Conservation (phyloP, 1,284 basidiomycete genomes). For the Irpex sp. region DNA sequence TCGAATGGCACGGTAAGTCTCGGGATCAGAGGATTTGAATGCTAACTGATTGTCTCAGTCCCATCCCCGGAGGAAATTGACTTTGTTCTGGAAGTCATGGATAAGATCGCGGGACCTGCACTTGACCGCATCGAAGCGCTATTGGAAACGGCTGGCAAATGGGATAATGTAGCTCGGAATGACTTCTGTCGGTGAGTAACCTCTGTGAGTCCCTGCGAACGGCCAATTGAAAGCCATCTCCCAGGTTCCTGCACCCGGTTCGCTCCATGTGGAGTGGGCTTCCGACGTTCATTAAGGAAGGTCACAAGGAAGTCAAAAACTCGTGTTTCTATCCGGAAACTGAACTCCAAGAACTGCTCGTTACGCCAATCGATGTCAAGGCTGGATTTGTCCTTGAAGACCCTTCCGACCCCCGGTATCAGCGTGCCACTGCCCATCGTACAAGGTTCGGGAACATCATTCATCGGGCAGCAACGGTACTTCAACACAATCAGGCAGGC, state of each 20-base stretch:
- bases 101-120: slow-evolving; percentile 64
- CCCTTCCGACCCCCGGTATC: slow-evolving; percentile 73
- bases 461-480: slow-evolving; percentile 65
- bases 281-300: slow-evolving; percentile 62
- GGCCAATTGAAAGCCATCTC: slow-evolving; percentile 1
- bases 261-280: slow-evolving; percentile 73
- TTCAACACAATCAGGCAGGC: slow-evolving; percentile 54
- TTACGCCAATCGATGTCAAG: slow-evolving; percentile 59
- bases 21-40: neutral
- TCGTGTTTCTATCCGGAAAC: slow-evolving; percentile 56
- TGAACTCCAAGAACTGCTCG: slow-evolving; percentile 64
- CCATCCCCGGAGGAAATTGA: slow-evolving; percentile 75
- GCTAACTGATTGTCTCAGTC: slow-evolving; percentile 35
- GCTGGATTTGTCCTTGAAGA: slow-evolving; percentile 79
- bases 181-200: slow-evolving; percentile 85
- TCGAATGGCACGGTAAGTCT: slow-evolving; percentile 83
- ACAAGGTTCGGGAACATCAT: slow-evolving; percentile 69
- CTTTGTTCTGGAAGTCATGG: slow-evolving; percentile 79
- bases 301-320: slow-evolving; percentile 50
- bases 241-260: slow-evolving; percentile 60
- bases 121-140: slow-evolving; percentile 70
- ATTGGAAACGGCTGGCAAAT: slow-evolving; percentile 49
- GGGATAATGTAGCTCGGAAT: slow-evolving; percentile 79
- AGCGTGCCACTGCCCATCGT: slow-evolving; percentile 60
- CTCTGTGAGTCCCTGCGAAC: slow-evolving; percentile 9